phyloP scores from a whole-genome alignment of 805 yeast species.

The Millerago galiae region DNA sequence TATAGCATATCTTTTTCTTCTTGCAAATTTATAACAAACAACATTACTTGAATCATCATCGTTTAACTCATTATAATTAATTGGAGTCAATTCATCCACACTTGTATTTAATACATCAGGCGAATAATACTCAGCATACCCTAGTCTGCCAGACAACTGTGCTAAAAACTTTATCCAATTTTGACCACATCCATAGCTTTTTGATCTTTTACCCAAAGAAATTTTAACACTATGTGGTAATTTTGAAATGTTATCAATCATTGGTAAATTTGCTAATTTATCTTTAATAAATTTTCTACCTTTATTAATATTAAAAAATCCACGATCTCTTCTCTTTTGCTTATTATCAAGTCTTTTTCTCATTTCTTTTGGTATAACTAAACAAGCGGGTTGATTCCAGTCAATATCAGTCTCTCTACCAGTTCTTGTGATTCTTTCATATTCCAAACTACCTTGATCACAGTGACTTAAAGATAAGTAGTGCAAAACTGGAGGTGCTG shows the following conservation, averaged over 20 bases:
- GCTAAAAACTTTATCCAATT: constrained; percentile 3
- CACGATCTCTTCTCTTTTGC: neutral
- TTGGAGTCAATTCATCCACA: constrained; percentile 12
- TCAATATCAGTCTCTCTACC: constrained; percentile 34
- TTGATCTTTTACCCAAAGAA: neutral
- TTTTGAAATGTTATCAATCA: neutral
- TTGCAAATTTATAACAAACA: constrained; percentile 51
- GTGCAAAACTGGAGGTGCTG: constrained; percentile 33
- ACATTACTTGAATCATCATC: constrained; percentile 17
- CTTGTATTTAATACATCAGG: constrained; percentile 5
- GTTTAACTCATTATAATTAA: constrained; percentile 11
- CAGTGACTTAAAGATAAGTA: constrained; percentile 46
- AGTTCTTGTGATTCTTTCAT: constrained; percentile 32
- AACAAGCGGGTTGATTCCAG: constrained; percentile 45
- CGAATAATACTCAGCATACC: constrained; percentile 16
- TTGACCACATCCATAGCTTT: neutral
- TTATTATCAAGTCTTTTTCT: constrained; percentile 4
- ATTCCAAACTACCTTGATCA: constrained; percentile 40
- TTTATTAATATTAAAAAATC: neutral
- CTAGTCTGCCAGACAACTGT: constrained; percentile 2
- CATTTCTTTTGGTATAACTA: constrained; percentile 27
- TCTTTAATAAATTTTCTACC: neutral
- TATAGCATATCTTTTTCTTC: constrained; percentile 46
- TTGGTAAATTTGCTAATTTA: too few species aligned
- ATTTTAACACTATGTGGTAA: constrained; percentile 2